Base-by-base conservation (phyloP, 805 yeast genomes). In the Saturnispora galanensis region DNA sequence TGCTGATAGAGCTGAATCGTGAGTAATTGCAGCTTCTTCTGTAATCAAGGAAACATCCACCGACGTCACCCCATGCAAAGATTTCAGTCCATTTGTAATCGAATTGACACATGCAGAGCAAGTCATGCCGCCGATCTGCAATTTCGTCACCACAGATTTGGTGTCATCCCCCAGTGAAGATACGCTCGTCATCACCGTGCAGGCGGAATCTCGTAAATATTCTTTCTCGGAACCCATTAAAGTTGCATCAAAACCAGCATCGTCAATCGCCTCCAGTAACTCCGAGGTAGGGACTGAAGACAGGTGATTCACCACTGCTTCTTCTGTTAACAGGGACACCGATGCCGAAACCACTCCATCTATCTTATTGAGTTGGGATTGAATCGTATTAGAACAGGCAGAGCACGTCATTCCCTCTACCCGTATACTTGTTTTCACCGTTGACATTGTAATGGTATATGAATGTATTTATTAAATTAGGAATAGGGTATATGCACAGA, bases 381-480 rank as follows among this genome's bases (percentile, higher is more conserved):
- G 60, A 11, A 84, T 73, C 0, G 88, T 66, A 35, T 69, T 68
- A 1, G 77, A 74, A 60, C 94, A 59, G 0, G 85, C 75, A 5
- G 84, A 77, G 59, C 93, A 84, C 0, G 88, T 77, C 59, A 84
- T 82, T 3, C 90, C 93, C 11, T 81, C 81, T 21, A 84, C 74
- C 0, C 76, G 63, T 1, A 52, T 35, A 9, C 38, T 46, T 2
- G 56, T 17, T 29, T 35, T 34, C 7, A 28, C 12, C 28, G 26
- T 35, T n/a, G 29, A 18, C 32, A 21, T 32, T n/a, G 10, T 16
- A 21, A 21, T 31, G n/a, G 16, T 39, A 12, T 15, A 3, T 9
- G 5, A 13, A 35, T 8, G n/a, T 35, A 4, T 35, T 21, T 21
- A 21, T 21, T 21, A 21, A 21, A 21, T 21, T 21, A 5, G 6